Evolutionary conservation across 208 protist genomes (phyloP).

Genomic region (Porcisia deanei): DNA sequence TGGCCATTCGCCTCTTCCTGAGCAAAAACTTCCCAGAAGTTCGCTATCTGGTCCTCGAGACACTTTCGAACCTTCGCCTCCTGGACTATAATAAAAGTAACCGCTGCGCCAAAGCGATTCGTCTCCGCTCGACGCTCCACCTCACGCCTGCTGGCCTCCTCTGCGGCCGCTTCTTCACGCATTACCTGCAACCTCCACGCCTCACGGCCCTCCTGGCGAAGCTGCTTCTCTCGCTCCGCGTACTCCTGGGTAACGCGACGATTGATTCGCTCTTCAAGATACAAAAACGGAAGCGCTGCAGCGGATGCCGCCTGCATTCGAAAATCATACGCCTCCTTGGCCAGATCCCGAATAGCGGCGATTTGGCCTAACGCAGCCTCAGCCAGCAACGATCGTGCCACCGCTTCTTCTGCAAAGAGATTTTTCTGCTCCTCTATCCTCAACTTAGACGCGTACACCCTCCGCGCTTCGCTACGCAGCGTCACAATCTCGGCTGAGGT

Average conservation of each 20-base stretch:
- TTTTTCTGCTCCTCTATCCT: slow-evolving; percentile 18
- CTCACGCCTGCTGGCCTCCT: background rate
- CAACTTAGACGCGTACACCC: slow-evolving; percentile 9
- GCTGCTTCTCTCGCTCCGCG: slow-evolving; percentile 16
- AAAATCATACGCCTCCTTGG: slow-evolving; percentile 1
- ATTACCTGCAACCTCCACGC: slow-evolving; percentile 52
- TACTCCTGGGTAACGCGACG: slow-evolving; percentile 19
- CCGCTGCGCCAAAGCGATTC: slow-evolving; percentile 45
- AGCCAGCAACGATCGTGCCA: slow-evolving; percentile 14
- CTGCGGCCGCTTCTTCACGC: background rate
- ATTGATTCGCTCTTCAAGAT: slow-evolving; percentile 28
- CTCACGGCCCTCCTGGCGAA: slow-evolving; percentile 48
- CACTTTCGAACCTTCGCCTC: slow-evolving; percentile 29
- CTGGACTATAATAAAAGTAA: slow-evolving; percentile 57
- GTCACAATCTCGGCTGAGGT: slow-evolving; percentile 12
- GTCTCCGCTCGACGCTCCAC: slow-evolving; percentile 23
- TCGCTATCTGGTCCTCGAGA: slow-evolving; percentile 33
- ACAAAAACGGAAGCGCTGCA: slow-evolving; percentile 19
- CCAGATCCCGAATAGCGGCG: slow-evolving; percentile 2
- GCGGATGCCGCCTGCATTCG: slow-evolving; percentile 12
- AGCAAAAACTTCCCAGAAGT: slow-evolving; percentile 21
- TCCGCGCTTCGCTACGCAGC: slow-evolving; percentile 21
- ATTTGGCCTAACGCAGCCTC: slow-evolving; percentile 10
- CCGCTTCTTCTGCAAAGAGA: slow-evolving; percentile 12
- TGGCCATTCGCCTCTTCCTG: slow-evolving; percentile 28